A percentile compares a stretch with the other conserved stretches of the same genome.
Evolutionary conservation across 371 early-diverging fungal genomes (phyloP).

Genomic region (Lichtheimia ornata): DNA sequence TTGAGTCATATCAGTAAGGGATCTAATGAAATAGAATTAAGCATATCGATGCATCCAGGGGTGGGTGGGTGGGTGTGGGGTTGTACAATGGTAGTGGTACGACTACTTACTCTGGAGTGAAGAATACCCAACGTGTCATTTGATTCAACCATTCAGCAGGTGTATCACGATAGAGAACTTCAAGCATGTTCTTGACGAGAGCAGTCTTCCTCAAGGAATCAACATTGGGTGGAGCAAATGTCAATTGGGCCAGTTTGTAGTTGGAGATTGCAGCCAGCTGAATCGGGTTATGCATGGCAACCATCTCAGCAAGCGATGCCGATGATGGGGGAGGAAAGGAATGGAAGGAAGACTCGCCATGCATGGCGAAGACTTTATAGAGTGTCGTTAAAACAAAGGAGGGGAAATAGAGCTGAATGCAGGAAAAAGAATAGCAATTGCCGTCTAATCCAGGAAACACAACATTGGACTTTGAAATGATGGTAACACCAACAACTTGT

Average conservation of each 20-base stretch:
- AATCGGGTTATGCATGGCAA: slow-evolving; percentile 37
- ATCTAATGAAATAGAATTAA: slow-evolving; percentile 18
- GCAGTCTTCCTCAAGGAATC: slow-evolving; percentile 49
- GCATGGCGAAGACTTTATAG: neutral
- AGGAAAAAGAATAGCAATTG: neutral
- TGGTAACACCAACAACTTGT: too few relatives aligned
- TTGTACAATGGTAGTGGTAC: neutral
- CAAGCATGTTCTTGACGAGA: slow-evolving; percentile 46
- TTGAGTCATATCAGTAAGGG: slow-evolving; percentile 46
- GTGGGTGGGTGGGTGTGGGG: too few relatives aligned
- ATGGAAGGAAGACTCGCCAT: neutral
- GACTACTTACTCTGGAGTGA: slow-evolving; percentile 50
- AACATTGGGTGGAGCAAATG: slow-evolving; percentile 50
- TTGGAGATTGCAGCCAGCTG: slow-evolving; percentile 54
- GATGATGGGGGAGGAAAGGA: neutral
- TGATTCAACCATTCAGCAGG: slow-evolving; percentile 48
- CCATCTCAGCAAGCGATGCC: slow-evolving; percentile 8
- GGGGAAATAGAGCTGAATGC: neutral
- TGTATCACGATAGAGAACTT: slow-evolving; percentile 37
- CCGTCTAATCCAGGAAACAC: too few relatives aligned
- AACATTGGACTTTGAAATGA: too few relatives aligned
- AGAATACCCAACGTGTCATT: slow-evolving; percentile 55
- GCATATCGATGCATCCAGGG: slow-evolving; percentile 1
- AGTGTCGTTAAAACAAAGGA: neutral
- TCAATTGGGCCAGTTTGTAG: slow-evolving; percentile 52